Evolutionary conservation across 2,329 filamentous ascomycete genomes (phyloP).

Genomic region (Pseudocercospora musae): DNA sequence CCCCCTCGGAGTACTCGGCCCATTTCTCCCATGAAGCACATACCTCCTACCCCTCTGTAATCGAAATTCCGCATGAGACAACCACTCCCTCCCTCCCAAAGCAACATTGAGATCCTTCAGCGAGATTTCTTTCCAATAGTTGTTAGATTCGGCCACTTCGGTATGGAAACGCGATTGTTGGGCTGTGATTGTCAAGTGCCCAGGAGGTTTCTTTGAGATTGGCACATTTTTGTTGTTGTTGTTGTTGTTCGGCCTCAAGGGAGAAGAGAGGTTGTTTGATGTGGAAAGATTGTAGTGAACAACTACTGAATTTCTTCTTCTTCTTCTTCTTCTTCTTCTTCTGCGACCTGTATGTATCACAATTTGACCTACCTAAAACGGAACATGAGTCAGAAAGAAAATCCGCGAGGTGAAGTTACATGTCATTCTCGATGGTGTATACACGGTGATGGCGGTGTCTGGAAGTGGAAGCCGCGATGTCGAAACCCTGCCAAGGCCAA

Average conservation of each 20-base stretch:
- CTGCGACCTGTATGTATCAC: no score
- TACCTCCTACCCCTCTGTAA: slow-evolving; percentile 72
- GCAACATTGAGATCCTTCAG: slow-evolving; percentile 70
- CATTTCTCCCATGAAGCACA: slow-evolving; percentile 76
- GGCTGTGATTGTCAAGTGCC: slow-evolving; percentile 18
- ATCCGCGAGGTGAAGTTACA: neutral
- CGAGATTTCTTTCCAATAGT: slow-evolving; percentile 36
- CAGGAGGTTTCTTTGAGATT: neutral
- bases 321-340: no score
- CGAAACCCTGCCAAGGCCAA: neutral
- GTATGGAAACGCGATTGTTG: slow-evolving; percentile 27
- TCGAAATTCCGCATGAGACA: slow-evolving; percentile 66
- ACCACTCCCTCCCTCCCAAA: slow-evolving; percentile 60
- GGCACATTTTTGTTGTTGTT: no score
- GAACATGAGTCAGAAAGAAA: neutral
- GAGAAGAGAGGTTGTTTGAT: neutral
- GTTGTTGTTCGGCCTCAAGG: no score
- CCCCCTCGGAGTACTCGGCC: slow-evolving; percentile 68
- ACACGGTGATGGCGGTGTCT: neutral
- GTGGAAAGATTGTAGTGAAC: neutral
- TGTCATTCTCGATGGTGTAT: neutral
- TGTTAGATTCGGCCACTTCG: slow-evolving; percentile 24
- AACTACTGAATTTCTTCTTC: no score
- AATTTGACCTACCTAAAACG: neutral
- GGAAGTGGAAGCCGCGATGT: neutral